phyloP scores from a whole-genome alignment of 2,329 filamentous ascomycete genomes.

The Whalleya microplaca region DNA sequence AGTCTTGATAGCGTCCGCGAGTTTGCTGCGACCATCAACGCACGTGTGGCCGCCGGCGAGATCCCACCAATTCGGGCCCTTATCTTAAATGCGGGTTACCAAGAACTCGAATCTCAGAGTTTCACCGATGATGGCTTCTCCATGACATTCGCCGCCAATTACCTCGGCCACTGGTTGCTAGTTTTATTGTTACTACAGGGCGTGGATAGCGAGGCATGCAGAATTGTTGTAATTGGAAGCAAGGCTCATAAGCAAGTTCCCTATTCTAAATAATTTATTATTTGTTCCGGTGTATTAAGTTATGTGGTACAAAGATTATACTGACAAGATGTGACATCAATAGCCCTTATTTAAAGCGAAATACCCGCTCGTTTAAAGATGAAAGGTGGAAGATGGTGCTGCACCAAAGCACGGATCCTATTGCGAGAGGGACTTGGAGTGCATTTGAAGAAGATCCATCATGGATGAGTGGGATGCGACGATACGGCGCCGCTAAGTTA shows the following conservation, averaged over 20 bases:
- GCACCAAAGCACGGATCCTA: slow-evolving; percentile 18
- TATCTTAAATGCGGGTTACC: slow-evolving; percentile 40
- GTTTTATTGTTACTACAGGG: slow-evolving; percentile 28
- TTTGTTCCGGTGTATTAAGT: not conserved
- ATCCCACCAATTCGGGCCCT: slow-evolving; percentile 45
- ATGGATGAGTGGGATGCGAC: slow-evolving; percentile 27
- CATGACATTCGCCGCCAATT: slow-evolving; percentile 24
- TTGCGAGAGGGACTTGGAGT: slow-evolving; percentile 33
- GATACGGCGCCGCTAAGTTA: slow-evolving; percentile 35
- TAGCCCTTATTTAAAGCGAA: not conserved
- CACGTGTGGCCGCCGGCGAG: slow-evolving; percentile 22
- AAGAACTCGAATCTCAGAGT: slow-evolving; percentile 27
- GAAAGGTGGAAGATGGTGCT: slow-evolving; percentile 24
- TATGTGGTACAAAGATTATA: no score
- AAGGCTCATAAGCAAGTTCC: slow-evolving; percentile 38
- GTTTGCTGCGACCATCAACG: slow-evolving; percentile 9
- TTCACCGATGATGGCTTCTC: slow-evolving; percentile 27
- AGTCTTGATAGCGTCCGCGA: slow-evolving; percentile 13
- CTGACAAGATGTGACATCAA: not conserved
- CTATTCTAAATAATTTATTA: not conserved
- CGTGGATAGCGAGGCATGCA: slow-evolving; percentile 22
- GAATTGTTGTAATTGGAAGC: slow-evolving; percentile 27
- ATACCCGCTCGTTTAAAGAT: slow-evolving; percentile 13
- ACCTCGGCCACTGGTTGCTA: slow-evolving; percentile 32
- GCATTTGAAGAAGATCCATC: slow-evolving; percentile 26